These are phyloP conservation scores for Naegleria lovaniensis DNA, from an alignment of 208 protist genomes.

Conservation along the genomic window DNA sequence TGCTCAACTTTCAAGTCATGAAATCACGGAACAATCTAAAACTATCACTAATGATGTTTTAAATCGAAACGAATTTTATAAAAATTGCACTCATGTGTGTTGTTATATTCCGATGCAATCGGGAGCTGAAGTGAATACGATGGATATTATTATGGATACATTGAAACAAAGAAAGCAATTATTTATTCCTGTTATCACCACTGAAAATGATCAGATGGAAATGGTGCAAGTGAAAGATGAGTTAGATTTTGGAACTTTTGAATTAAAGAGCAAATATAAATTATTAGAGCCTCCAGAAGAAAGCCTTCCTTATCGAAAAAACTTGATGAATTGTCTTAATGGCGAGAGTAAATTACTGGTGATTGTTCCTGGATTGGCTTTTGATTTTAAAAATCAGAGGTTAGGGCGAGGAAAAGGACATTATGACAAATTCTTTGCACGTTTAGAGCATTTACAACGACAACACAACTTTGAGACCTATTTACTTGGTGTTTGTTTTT, in stretches of 20 bases:
- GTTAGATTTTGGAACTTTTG: background rate
- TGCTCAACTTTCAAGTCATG: background rate
- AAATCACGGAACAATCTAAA: background rate
- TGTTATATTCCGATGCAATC: background rate
- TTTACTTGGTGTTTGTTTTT: background rate
- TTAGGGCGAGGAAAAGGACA: slow-evolving; percentile 16
- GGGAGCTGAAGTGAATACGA: background rate
- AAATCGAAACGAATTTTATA: background rate
- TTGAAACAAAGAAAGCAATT: background rate
- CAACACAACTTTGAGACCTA: background rate
- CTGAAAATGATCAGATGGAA: background rate
- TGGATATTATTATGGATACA: background rate
- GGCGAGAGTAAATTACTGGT: background rate
- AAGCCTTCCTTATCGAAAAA: background rate
- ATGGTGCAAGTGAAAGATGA: background rate
- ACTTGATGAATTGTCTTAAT: background rate
- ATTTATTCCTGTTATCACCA: background rate
- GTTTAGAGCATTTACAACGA: background rate
- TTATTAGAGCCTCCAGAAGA: background rate
- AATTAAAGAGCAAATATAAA: background rate
- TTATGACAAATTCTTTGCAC: background rate
- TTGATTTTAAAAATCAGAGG: background rate
- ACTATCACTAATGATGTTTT: background rate
- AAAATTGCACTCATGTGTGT: background rate
- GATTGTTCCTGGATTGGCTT: background rate